Percentiles rank a stretch among this genome's conserved stretches.
These are phyloP conservation scores for Phyllosticta citriasiana DNA, from an alignment of 2,329 filamentous ascomycete genomes.

Conservation along the genomic window DNA sequence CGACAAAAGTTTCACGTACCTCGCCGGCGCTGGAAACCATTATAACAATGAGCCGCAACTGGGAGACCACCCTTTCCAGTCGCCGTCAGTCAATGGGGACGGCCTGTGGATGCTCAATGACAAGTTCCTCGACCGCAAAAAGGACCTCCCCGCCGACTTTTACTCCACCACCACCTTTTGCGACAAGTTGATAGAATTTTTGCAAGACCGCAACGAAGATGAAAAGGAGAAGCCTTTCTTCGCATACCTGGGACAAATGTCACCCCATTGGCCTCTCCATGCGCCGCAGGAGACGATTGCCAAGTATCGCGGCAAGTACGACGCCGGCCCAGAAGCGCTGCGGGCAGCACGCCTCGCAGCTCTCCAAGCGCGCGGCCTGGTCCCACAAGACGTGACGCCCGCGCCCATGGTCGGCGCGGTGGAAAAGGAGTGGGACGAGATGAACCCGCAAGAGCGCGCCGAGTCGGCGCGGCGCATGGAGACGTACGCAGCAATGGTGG, in stretches of 20 bases:
- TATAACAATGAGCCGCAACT: slow-evolving; percentile 10
- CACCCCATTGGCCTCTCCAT: slow-evolving; percentile 8
- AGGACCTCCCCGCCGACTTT: slow-evolving; percentile 1
- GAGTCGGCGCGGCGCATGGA: slow-evolving; percentile 8
- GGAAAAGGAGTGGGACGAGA: background rate
- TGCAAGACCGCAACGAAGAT: background rate
- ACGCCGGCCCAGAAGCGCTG: slow-evolving; percentile 2
- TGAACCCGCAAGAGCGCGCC: background rate
- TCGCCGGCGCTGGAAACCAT: slow-evolving; percentile 7
- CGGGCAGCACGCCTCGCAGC: background rate
- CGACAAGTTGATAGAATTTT: background rate
- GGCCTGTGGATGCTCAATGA: slow-evolving; percentile 8
- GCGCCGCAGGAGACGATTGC: slow-evolving; percentile 2
- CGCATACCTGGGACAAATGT: slow-evolving; percentile 4
- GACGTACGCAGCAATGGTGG: slow-evolving; percentile 8
- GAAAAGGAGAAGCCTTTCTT: slow-evolving; percentile 10
- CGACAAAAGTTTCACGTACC: slow-evolving; percentile 5
- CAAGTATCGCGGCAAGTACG: slow-evolving; percentile 3
- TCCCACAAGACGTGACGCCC: slow-evolving; percentile 3
- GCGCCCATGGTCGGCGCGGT: background rate
- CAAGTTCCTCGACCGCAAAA: slow-evolving; percentile 1
- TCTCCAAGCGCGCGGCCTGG: slow-evolving; percentile 1
- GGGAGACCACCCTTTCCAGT: background rate
- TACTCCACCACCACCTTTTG: slow-evolving; percentile 5
- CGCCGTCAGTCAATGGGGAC: background rate